Evolutionary conservation across 805 yeast species (phyloP).

Genomic region (Monosporozyma solicola): DNA sequence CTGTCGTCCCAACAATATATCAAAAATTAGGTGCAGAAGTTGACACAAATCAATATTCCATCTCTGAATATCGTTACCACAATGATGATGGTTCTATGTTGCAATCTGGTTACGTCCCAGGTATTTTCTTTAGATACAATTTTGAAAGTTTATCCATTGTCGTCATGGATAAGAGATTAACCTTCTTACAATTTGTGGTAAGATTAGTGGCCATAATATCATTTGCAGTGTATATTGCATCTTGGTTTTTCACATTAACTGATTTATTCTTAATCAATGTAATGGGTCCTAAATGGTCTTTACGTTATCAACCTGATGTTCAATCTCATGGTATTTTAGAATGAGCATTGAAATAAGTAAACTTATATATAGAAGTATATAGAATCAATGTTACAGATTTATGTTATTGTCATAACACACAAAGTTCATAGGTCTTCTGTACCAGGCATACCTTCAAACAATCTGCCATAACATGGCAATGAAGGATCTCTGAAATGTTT

Average conservation of each 20-base stretch:
- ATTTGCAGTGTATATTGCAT: constrained; percentile 62
- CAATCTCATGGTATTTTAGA: constrained; percentile 23
- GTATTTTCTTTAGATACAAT: constrained; percentile 74
- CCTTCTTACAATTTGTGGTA: constrained; percentile 70
- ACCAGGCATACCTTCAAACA: constrained; percentile 46
- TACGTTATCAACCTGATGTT: constrained; percentile 25
- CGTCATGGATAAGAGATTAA: constrained; percentile 60
- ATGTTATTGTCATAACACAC: not conserved
- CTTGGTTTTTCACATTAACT: constrained; percentile 50
- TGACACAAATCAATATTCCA: constrained; percentile 80
- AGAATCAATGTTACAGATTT: not conserved
- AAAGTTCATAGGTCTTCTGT: constrained; percentile 10
- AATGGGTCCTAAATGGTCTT: constrained; percentile 50
- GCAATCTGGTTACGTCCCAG: constrained; percentile 42
- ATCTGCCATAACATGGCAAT: constrained; percentile 39
- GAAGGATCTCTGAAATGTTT: constrained; percentile 38
- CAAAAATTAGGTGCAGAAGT: constrained; percentile 59
- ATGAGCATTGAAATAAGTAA: not conserved
- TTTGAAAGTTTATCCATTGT: constrained; percentile 78
- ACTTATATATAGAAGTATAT: not conserved
- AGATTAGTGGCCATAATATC: constrained; percentile 76
- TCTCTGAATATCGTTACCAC: constrained; percentile 41
- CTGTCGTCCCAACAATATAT: constrained; percentile 78
- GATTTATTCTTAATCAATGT: constrained; percentile 45
- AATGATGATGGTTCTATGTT: constrained; percentile 7